These are phyloP conservation scores for Penicillium steckii DNA, from an alignment of 495 filamentous ascomycete genomes.

Conservation along the genomic window DNA sequence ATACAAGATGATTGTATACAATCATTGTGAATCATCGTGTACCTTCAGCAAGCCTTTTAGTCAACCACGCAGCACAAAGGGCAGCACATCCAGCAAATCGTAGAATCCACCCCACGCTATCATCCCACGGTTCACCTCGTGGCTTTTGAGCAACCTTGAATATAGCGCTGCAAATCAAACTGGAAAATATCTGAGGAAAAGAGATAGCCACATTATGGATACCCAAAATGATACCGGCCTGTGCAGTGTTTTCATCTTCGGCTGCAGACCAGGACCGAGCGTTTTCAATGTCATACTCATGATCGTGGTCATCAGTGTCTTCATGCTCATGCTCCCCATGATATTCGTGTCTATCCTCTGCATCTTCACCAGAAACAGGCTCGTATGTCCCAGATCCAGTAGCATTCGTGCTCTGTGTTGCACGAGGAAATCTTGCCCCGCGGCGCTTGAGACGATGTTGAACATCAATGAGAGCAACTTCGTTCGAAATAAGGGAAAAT, in stretches of 20 bases:
- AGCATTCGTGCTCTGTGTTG: not conserved
- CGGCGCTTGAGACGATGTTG: constrained; percentile 55
- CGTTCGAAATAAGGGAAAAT: constrained; percentile 86
- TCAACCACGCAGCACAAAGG: constrained; percentile 71
- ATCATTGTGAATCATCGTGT: constrained; percentile 12
- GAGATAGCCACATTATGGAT: constrained; percentile 92
- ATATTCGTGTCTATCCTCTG: not conserved
- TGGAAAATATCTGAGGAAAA: constrained; percentile 84
- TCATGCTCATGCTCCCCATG: not conserved
- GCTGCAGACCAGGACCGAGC: constrained; percentile 12
- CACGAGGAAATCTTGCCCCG: constrained; percentile 19
- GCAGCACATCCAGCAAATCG: constrained; percentile 77
- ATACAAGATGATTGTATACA: not conserved
- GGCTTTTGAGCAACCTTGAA: constrained; percentile 82
- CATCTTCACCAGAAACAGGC: constrained; percentile 10
- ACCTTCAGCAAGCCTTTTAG: constrained; percentile 43
- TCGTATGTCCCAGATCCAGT: constrained; percentile 7
- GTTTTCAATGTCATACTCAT: constrained; percentile 32
- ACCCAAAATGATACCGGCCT: constrained; percentile 85
- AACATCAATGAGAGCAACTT: constrained; percentile 77
- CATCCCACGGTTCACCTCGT: constrained; percentile 75
- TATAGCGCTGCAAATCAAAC: constrained; percentile 73
- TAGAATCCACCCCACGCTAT: constrained; percentile 82
- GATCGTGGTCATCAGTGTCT: not conserved
- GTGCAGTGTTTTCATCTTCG: constrained; percentile 39